Percentiles rank a stretch among this genome's conserved stretches.
These are phyloP conservation scores for Aspergillus chevalieri DNA, from an alignment of 2,329 filamentous ascomycete genomes.

Conservation along the genomic window DNA sequence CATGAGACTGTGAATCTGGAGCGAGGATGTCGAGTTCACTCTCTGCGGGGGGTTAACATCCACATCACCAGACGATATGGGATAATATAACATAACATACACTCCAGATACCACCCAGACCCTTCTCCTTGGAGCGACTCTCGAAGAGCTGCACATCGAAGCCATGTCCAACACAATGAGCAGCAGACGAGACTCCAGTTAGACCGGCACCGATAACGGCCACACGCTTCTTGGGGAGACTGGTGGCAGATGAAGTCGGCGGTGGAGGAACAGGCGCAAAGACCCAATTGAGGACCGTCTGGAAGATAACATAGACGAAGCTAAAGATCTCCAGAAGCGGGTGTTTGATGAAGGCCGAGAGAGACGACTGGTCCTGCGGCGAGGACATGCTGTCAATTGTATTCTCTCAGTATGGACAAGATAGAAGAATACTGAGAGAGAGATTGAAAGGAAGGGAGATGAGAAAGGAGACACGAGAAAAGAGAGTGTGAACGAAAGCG, in stretches of 20 bases:
- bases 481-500: background rate
- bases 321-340: conserved; percentile 26
- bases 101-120: conserved; percentile 73
- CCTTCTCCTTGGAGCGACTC: conserved; percentile 55
- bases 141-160: conserved; percentile 80
- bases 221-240: conserved; percentile 52
- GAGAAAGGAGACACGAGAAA: background rate
- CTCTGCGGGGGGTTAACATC: conserved; percentile 40
- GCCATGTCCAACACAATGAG: conserved; percentile 78
- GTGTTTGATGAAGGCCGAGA: conserved; percentile 19
- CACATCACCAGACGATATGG: background rate
- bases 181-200: conserved; percentile 70
- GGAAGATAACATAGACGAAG: conserved; percentile 25
- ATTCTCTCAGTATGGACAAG: background rate
- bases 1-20: conserved; percentile 82
- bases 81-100: conserved; percentile 39
- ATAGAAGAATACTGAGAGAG: background rate
- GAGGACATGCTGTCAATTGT: conserved; percentile 8
- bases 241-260: conserved; percentile 45
- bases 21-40: conserved; percentile 74
- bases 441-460: background rate
- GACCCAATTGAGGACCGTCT: conserved; percentile 35
- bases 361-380: conserved; percentile 7
- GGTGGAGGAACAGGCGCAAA: conserved; percentile 66
- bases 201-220: conserved; percentile 67